Conservation (phyloP, 306 rosid species). For the Cicer arietinum region DNA sequence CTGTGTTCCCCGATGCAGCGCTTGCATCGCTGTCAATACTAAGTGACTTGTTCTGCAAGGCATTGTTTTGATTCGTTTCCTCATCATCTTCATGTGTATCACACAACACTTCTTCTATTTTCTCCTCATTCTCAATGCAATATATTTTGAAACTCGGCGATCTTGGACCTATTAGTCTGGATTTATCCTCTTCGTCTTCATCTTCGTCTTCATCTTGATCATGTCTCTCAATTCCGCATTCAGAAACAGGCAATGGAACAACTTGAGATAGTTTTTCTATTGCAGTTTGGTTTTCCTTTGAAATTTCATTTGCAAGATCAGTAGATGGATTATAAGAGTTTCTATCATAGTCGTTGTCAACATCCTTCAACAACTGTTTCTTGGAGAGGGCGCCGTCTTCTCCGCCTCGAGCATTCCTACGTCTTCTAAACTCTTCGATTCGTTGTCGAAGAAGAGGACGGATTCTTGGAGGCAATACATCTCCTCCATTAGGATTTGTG, state of each 20-base stretch:
- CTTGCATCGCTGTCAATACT: constrained; percentile 44
- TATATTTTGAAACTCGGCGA: constrained; percentile 85
- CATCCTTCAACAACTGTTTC: constrained; percentile 48
- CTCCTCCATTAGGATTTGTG: constrained; percentile 38
- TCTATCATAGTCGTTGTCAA: constrained; percentile 33
- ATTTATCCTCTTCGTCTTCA: background rate
- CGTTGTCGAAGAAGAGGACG: constrained; percentile 52
- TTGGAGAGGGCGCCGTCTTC: constrained; percentile 38
- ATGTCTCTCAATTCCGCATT: background rate
- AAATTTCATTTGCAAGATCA: background rate
- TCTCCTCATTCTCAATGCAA: constrained; percentile 40
- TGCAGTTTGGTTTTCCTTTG: background rate
- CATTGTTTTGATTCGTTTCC: constrained; percentile 9
- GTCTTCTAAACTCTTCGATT: constrained; percentile 51
- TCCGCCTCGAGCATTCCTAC: constrained; percentile 6
- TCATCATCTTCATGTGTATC: constrained; percentile 34
- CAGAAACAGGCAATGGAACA: constrained; percentile 32
- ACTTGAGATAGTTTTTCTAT: constrained; percentile 40
- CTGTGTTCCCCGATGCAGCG: background rate
- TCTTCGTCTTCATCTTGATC: background rate
- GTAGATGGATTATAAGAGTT: background rate
- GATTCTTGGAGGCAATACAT: constrained; percentile 49
- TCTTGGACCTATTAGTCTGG: constrained; percentile 44
- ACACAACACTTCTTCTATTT: background rate
- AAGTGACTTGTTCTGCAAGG: constrained; percentile 30